Evolutionary conservation across 2,329 filamentous ascomycete genomes (phyloP).

Genomic region (Alternaria sp.): DNA sequence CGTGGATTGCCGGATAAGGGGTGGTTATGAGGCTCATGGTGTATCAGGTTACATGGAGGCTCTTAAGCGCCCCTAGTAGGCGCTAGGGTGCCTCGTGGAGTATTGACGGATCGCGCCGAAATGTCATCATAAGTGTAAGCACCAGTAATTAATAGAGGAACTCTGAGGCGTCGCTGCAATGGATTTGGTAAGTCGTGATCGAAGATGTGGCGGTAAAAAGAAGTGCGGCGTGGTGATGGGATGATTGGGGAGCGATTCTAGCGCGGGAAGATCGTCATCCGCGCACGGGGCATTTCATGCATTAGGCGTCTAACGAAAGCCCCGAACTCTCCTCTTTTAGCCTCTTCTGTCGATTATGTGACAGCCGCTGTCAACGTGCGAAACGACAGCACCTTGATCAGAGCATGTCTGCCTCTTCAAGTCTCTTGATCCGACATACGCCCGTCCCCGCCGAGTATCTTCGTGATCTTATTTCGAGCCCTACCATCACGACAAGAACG

Average conservation of each 20-base stretch:
- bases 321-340: background rate
- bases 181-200: slow-evolving; percentile 1
- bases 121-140: slow-evolving; percentile 3
- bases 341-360: background rate
- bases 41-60: slow-evolving; percentile 35
- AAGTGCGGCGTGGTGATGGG: slow-evolving; percentile 6
- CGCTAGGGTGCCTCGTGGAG: slow-evolving; percentile 11
- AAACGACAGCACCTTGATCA: background rate
- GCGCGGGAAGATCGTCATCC: slow-evolving; percentile 21
- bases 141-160: slow-evolving; percentile 18
- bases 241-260: slow-evolving; percentile 9
- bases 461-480: background rate
- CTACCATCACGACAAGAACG: slow-evolving; percentile 6
- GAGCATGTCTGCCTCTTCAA: background rate
- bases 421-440: background rate
- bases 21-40: slow-evolving; percentile 34
- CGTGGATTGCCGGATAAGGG: slow-evolving; percentile 36
- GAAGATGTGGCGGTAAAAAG: slow-evolving; percentile 13
- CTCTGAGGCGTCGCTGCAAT: slow-evolving; percentile 7
- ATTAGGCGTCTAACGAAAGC: slow-evolving; percentile 11
- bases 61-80: slow-evolving; percentile 33
- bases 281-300: slow-evolving; percentile 23
- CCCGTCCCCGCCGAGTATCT: background rate
- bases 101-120: slow-evolving; percentile 4
- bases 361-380: slow-evolving; percentile 15